phyloP scores from a whole-genome alignment of 108 stramenopile genomes.

The Seminavis robusta region DNA sequence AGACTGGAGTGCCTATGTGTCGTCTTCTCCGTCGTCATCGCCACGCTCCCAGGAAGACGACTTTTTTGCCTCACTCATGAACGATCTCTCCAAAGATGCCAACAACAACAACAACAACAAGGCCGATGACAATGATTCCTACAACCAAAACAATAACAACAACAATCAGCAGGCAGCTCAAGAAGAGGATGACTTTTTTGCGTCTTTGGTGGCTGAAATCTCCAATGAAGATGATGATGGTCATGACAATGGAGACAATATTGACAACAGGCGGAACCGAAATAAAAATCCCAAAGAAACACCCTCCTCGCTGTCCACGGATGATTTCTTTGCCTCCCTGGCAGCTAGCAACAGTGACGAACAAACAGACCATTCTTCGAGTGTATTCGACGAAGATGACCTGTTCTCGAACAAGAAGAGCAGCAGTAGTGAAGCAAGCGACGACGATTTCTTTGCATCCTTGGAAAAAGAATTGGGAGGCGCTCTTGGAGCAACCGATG shows the following conservation, averaged over 20 bases:
- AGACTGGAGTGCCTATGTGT: constrained; percentile 52
- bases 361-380: background rate
- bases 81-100: constrained; percentile 61
- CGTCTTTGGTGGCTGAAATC: constrained; percentile 65
- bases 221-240: constrained; percentile 26
- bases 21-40: constrained; percentile 25
- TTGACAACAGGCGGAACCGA: background rate
- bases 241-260: background rate
- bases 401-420: background rate
- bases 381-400: background rate
- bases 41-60: constrained; percentile 40
- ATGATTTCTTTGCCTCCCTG: constrained; percentile 8
- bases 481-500: constrained; percentile 8
- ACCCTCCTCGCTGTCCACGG: background rate
- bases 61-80: constrained; percentile 73
- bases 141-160: constrained; percentile 1
- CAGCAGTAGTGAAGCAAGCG: background rate
- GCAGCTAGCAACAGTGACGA: background rate
- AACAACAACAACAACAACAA: constrained; percentile 7
- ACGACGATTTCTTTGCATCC: constrained; percentile 70
- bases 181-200: constrained; percentile 75
- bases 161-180: constrained; percentile 1
- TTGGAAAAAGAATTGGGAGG: constrained; percentile 49
- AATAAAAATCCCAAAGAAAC: background rate
- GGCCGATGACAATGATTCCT: constrained; percentile 6